These are phyloP conservation scores for Amauroascus verrucosus DNA, from an alignment of 2,329 filamentous ascomycete species.

Conservation along the genomic window DNA sequence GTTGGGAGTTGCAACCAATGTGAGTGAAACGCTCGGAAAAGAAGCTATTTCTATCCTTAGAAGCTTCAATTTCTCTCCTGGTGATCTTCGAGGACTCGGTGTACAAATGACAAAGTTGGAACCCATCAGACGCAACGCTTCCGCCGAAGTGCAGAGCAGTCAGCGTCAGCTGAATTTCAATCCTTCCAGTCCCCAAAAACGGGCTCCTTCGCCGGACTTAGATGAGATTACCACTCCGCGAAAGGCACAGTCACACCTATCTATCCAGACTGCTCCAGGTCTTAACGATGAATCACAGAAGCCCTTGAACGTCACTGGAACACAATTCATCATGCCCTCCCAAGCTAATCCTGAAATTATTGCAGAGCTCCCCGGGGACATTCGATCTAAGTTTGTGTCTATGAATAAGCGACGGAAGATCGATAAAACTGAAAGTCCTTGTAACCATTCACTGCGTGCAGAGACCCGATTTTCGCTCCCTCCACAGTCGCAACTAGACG, in stretches of 20 bases:
- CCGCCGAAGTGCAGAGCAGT: slow-evolving; percentile 55
- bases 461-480: slow-evolving; percentile 37
- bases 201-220: slow-evolving; percentile 30
- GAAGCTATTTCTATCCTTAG: slow-evolving; percentile 78
- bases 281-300: slow-evolving; percentile 40
- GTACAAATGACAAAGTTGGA: slow-evolving; percentile 91
- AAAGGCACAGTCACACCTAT: slow-evolving; percentile 26
- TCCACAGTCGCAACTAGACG: slow-evolving; percentile 68
- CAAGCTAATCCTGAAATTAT: slow-evolving; percentile 74
- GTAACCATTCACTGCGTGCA: slow-evolving; percentile 21
- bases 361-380: slow-evolving; percentile 72
- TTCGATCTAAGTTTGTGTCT: slow-evolving; percentile 61
- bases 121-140: slow-evolving; percentile 51
- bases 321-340: slow-evolving; percentile 78
- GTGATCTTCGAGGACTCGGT: slow-evolving; percentile 84
- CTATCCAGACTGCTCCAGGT: slow-evolving; percentile 24
- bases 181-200: slow-evolving; percentile 20
- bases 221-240: slow-evolving; percentile 41
- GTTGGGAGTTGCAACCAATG: slow-evolving; percentile 76
- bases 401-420: slow-evolving; percentile 35
- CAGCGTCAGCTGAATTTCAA: slow-evolving; percentile 71
- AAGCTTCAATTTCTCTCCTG: slow-evolving; percentile 72
- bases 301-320: slow-evolving; percentile 69
- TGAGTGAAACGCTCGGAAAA: slow-evolving; percentile 58
- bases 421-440: not conserved